These are phyloP conservation scores for Alternaria postmessia DNA, from an alignment of 2,329 filamentous ascomycete genomes.

Conservation along the genomic window DNA sequence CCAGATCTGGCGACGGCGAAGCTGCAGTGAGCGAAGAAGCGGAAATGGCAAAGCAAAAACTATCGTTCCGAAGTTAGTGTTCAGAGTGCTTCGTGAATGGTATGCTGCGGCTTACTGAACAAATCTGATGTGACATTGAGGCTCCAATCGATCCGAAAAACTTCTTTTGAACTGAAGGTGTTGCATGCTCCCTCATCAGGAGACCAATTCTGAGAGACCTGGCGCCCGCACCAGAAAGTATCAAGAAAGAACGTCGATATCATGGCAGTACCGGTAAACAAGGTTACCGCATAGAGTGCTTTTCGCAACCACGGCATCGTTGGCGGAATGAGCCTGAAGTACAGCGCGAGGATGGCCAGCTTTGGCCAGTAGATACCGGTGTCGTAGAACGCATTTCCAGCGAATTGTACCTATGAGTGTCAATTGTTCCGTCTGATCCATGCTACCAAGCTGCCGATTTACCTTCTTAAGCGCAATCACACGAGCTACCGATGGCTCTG, in stretches of 20 bases:
- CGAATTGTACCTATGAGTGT: conserved; percentile 24
- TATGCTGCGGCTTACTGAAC: conserved; percentile 13
- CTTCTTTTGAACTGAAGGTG: conserved; percentile 29
- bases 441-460: background rate
- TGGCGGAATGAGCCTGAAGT: conserved; percentile 25
- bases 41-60: conserved; percentile 36
- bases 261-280: conserved; percentile 23
- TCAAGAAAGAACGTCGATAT: conserved; percentile 25
- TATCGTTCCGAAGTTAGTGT: conserved; percentile 1
- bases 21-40: conserved; percentile 28
- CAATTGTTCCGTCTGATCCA: background rate
- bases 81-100: background rate
- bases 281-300: conserved; percentile 15
- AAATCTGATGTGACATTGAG: conserved; percentile 24
- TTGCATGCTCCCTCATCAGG: conserved; percentile 23
- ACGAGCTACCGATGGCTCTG: conserved; percentile 14
- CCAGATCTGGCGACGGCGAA: conserved; percentile 30
- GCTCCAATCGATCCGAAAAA: conserved; percentile 28
- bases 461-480: conserved; percentile 30
- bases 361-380: conserved; percentile 31
- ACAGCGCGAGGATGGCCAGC: conserved; percentile 26
- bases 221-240: conserved; percentile 29
- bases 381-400: conserved; percentile 30
- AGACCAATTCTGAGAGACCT: conserved; percentile 33
- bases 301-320: conserved; percentile 29